Conservation (phyloP, 2,329 filamentous ascomycete species). For the Diaporthe longicolla region DNA sequence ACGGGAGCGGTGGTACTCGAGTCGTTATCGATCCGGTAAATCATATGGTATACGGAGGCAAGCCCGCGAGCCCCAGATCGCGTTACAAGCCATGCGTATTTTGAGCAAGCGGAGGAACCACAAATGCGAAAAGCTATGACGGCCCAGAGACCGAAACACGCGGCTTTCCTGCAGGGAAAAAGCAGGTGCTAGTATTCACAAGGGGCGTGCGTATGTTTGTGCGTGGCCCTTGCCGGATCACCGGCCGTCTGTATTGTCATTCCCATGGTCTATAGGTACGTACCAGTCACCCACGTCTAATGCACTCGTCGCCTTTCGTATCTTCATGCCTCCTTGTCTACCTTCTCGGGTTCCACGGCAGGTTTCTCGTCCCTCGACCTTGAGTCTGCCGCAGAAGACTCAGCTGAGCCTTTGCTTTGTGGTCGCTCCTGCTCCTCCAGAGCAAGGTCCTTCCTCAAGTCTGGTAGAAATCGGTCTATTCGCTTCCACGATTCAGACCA, state of each 20-base stretch:
- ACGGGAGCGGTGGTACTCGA: slow-evolving; percentile 78
- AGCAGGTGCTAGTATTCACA: slow-evolving; percentile 1
- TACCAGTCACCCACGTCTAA: slow-evolving; percentile 29
- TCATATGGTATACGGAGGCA: slow-evolving; percentile 84
- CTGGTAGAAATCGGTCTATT: slow-evolving; percentile 75
- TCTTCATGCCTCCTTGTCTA: slow-evolving; percentile 30
- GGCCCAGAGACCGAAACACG: background rate
- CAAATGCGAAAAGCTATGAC: background rate
- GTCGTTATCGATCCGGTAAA: slow-evolving; percentile 83
- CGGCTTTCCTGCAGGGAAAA: background rate
- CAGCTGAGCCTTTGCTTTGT: slow-evolving; percentile 5
- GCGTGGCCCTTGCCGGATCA: background rate
- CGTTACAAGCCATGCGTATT: slow-evolving; percentile 6
- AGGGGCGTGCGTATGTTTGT: background rate
- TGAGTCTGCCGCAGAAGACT: slow-evolving; percentile 31
- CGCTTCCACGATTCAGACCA: slow-evolving; percentile 77
- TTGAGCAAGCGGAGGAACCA: background rate
- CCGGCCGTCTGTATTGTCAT: slow-evolving; percentile 17
- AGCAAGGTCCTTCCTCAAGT: slow-evolving; percentile 69
- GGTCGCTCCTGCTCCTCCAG: slow-evolving; percentile 59
- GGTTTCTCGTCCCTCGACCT: slow-evolving; percentile 26
- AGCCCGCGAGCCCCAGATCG: background rate
- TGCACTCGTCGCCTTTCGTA: background rate
- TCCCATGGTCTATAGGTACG: slow-evolving; percentile 31
- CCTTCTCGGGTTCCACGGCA: slow-evolving; percentile 3